phyloP scores from a whole-genome alignment of 495 filamentous ascomycete species.

The Tuber magnatum region DNA sequence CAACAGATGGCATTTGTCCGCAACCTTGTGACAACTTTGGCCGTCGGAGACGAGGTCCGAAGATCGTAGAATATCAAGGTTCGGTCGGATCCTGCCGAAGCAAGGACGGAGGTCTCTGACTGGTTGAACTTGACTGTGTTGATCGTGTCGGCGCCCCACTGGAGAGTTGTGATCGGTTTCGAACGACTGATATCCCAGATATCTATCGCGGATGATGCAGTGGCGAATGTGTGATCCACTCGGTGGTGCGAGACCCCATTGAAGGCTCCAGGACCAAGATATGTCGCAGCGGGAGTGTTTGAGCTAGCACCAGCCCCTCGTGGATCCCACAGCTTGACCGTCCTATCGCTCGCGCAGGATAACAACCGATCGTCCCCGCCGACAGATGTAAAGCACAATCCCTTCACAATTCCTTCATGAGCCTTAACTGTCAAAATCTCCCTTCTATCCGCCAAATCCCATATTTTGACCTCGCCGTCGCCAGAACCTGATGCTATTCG shows the following conservation, averaged over 20 bases:
- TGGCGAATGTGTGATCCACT: constrained; percentile 63
- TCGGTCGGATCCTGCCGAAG: constrained; percentile 72
- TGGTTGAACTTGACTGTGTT: constrained; percentile 86
- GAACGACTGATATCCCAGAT: constrained; percentile 63
- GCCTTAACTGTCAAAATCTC: constrained; percentile 76
- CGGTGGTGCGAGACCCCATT: constrained; percentile 80
- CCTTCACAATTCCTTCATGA: constrained; percentile 85
- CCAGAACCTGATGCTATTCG: constrained; percentile 72
- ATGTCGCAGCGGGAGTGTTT: constrained; percentile 74
- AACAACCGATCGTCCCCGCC: constrained; percentile 63
- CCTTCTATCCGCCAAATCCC: constrained; percentile 72
- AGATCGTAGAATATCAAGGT: constrained; percentile 83
- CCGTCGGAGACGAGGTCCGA: constrained; percentile 73
- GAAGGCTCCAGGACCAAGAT: constrained; percentile 72
- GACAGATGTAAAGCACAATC: constrained; percentile 68
- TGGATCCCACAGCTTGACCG: constrained; percentile 85
- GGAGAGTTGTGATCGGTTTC: constrained; percentile 37
- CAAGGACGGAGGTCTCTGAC: constrained; percentile 83
- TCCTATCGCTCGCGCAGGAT: constrained; percentile 80
- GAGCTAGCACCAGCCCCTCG: constrained; percentile 6
- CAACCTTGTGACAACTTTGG: constrained; percentile 69
- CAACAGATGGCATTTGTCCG: constrained; percentile 79
- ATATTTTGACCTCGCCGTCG: constrained; percentile 87
- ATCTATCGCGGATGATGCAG: constrained; percentile 69
- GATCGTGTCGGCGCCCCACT: constrained; percentile 69